Evolutionary conservation across 169 alveolate species (phyloP), one percentile per base, ranked within the genome.

Genomic region (Cystoisospora suis): DNA sequence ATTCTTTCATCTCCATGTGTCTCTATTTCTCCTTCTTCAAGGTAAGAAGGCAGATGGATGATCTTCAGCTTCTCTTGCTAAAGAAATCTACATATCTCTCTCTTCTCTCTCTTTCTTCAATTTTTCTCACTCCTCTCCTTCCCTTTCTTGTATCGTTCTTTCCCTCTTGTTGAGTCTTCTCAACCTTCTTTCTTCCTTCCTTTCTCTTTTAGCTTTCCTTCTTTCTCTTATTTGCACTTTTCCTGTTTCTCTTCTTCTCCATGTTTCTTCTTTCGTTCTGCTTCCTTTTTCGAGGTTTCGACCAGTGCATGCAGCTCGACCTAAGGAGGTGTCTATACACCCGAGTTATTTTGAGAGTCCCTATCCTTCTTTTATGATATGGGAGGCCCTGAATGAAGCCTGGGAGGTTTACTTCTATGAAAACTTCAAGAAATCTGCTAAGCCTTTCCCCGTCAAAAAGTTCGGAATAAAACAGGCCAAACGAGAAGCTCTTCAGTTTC

Each of bases 401-500:
- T 88, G 92, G 92, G 92, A 88, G n/a, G 92, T 88, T 42, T n/a
- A 23, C 77, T 88, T 53, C 32, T 88, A 75, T 81, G 88, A 88
- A 65, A 32, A 88, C 40, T 12, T 34, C 61, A 88, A 88, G 88
- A n/a, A 38, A 32, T 46, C 59, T 32, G 77, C 88, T 27, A 88
- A 88, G 88, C 92, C 92, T 42, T 88, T 88, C 81, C 92, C 92
- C 45, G 88, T 88, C 49, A 88, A 88, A 53, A 88, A 88, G 72
- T 88, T 32, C 72, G 92, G 92, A 5, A 27, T 88, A 0, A 49
- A 38, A 38, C 42, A 58, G 46, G 87, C 88, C 34, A 88, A 88
- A 53, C 49, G 75, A 12, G 92, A 88, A 53, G 92, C 92, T 6
- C 20, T 47, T 36, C 44, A 34, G 23, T 88, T 88, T 29, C 42